A percentile compares a stretch with the other conserved stretches of the same genome.
These are phyloP conservation scores for Cyathus olla DNA, from an alignment of 1,284 basidiomycete species.

Conservation along the genomic window DNA sequence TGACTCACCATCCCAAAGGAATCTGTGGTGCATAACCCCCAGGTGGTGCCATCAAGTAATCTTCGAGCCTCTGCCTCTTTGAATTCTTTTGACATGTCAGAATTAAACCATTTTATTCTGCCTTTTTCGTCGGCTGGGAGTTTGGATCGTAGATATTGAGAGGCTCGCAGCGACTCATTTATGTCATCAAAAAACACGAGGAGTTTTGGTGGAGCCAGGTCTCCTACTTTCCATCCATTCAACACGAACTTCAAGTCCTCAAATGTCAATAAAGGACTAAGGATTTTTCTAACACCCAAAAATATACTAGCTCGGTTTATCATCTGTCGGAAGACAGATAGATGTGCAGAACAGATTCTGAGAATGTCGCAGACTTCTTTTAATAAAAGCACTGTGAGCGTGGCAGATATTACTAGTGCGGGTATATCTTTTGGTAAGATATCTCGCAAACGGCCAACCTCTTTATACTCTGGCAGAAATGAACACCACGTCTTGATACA, in stretches of 20 bases:
- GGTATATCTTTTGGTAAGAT: conserved; percentile 27
- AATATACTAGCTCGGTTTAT: no score
- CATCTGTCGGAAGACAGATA: no score
- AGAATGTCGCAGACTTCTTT: no score
- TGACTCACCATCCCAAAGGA: conserved; percentile 46
- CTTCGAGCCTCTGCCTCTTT: conserved; percentile 15
- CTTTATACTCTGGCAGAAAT: conserved; percentile 40
- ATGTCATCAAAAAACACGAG: conserved; percentile 38
- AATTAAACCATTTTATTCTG: conserved; percentile 35
- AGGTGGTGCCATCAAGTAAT: conserved; percentile 19
- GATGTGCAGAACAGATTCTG: no score
- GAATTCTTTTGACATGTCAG: conserved; percentile 28
- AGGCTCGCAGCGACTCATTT: conserved; percentile 21
- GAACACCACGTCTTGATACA: conserved; percentile 41
- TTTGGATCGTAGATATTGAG: conserved; percentile 13
- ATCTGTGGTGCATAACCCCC: conserved; percentile 35
- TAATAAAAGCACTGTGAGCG: conserved; percentile 5
- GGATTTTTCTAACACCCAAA: no score
- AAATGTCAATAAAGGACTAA: no score
- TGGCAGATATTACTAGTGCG: conserved; percentile 41
- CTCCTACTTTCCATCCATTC: conserved; percentile 4
- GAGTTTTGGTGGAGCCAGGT: conserved; percentile 26
- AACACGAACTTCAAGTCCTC: no score
- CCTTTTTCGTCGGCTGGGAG: conserved; percentile 18
- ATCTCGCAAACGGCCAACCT: conserved; percentile 28